These are phyloP conservation scores for Pythium dissimile DNA, from an alignment of 352 stramenopile genomes.

Conservation along the genomic window DNA sequence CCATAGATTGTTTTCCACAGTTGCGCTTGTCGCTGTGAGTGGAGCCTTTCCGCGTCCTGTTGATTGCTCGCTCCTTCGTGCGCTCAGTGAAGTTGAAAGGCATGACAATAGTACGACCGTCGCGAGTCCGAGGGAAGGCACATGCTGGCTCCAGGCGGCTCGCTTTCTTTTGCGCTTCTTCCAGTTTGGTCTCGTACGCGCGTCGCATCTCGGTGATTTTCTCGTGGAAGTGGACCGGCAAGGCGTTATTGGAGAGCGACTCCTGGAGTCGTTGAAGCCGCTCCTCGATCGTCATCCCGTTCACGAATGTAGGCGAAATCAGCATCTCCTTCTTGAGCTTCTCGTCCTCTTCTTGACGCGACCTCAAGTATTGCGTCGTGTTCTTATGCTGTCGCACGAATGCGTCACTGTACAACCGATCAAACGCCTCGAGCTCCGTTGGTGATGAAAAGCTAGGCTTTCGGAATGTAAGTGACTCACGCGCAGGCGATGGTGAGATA, in stretches of 20 bases:
- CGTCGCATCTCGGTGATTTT: conserved; percentile 49
- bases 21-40: too few species aligned
- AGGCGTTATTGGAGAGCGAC: conserved; percentile 35
- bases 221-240: conserved; percentile 49
- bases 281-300: conserved; percentile 47
- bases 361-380: conserved; percentile 32
- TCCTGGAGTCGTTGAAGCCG: conserved; percentile 37
- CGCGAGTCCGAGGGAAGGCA: conserved; percentile 28
- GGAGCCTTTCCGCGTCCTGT: too few species aligned
- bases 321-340: conserved; percentile 34
- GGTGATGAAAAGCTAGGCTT: background rate
- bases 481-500: conserved; percentile 12
- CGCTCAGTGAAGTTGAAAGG: conserved; percentile 41
- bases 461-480: background rate
- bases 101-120: conserved; percentile 42
- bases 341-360: conserved; percentile 41
- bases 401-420: conserved; percentile 51
- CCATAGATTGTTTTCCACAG: too few species aligned
- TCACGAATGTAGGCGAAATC: conserved; percentile 43
- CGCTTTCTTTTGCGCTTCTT: conserved; percentile 29
- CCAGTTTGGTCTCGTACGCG: conserved; percentile 27
- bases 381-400: conserved; percentile 49
- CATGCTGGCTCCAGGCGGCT: conserved; percentile 25
- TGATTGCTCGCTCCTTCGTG: conserved; percentile 31
- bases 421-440: conserved; percentile 25